Conservation (phyloP, 2,329 filamentous ascomycete species). For the Neopestalotiopsis clavispora region DNA sequence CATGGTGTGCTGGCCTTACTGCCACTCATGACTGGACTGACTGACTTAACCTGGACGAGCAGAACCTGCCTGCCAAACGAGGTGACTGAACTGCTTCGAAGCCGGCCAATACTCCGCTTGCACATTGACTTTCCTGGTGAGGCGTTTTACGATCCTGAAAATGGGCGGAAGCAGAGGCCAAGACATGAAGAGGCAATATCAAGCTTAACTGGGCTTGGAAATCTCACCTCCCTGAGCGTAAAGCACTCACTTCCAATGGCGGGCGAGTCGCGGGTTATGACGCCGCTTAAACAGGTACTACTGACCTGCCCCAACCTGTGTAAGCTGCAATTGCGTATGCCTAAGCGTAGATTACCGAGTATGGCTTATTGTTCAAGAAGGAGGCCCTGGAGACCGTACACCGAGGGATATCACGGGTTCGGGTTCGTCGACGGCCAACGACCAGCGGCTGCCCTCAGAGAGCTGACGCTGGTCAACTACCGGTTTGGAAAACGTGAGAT, state of each 20-base stretch:
- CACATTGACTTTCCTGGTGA: neutral
- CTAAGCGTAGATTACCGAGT: neutral
- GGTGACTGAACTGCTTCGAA: conserved; percentile 2
- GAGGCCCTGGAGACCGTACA: neutral
- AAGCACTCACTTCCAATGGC: neutral
- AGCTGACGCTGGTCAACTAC: conserved; percentile 16
- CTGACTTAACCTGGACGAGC: conserved; percentile 1
- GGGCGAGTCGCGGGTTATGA: neutral
- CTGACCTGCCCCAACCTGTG: conserved; percentile 21
- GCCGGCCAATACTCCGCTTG: conserved; percentile 14
- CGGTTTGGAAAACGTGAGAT: neutral
- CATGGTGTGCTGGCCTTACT: conserved; percentile 5
- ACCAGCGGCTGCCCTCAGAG: conserved; percentile 16
- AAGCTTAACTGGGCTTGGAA: neutral
- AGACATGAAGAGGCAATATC: neutral
- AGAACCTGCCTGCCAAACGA: conserved; percentile 2
- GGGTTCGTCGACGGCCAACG: conserved; percentile 18
- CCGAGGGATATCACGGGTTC: conserved; percentile 15
- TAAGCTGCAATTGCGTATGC: conserved; percentile 12
- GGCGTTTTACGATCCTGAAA: too few relatives aligned
- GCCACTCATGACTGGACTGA: conserved; percentile 20
- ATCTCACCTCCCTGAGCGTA: conserved; percentile 17
- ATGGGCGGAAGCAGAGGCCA: neutral
- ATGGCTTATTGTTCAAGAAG: neutral
- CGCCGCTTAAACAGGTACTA: conserved; percentile 15